These are phyloP conservation scores for Chaetomiaceae sp. DNA, from an alignment of 2,329 filamentous ascomycete species.

Conservation along the genomic window DNA sequence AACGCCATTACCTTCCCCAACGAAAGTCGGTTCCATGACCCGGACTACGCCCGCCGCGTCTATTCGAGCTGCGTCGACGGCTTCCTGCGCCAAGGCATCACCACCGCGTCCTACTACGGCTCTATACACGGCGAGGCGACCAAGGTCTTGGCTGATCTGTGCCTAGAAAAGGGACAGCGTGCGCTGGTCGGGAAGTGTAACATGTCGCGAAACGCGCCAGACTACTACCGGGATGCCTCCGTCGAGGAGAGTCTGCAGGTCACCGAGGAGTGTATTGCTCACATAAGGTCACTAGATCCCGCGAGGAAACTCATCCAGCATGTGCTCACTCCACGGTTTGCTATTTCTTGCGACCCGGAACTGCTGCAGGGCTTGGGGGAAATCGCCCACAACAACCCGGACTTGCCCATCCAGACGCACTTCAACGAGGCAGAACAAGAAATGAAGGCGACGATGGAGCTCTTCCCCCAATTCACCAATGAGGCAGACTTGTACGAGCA, in stretches of 20 bases:
- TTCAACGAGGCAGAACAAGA: conserved; percentile 63
- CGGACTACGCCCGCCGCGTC: conserved; percentile 46
- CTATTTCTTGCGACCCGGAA: conserved; percentile 54
- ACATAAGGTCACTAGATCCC: conserved; percentile 45
- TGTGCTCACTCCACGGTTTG: conserved; percentile 56
- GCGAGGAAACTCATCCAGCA: conserved; percentile 41
- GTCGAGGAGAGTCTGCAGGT: conserved; percentile 45
- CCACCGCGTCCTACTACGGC: conserved; percentile 58
- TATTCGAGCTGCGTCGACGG: conserved; percentile 52
- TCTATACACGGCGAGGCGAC: conserved; percentile 55
- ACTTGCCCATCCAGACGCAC: conserved; percentile 60
- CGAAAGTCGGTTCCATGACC: conserved; percentile 57
- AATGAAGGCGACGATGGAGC: conserved; percentile 47
- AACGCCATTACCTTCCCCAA: conserved; percentile 60
- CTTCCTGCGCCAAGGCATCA: conserved; percentile 58
- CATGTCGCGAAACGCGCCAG: conserved; percentile 55
- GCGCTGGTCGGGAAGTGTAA: conserved; percentile 61
- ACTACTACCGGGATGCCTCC: conserved; percentile 47
- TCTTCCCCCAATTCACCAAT: conserved; percentile 53
- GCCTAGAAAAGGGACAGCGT: conserved; percentile 50
- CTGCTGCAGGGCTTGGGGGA: conserved; percentile 53
- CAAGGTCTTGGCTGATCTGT: conserved; percentile 51
- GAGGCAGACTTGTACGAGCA: conserved; percentile 57
- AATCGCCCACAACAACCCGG: conserved; percentile 44
- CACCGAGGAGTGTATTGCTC: conserved; percentile 46